Conservation (phyloP, 257 asterid species). For the Solanum sitiens region DNA sequence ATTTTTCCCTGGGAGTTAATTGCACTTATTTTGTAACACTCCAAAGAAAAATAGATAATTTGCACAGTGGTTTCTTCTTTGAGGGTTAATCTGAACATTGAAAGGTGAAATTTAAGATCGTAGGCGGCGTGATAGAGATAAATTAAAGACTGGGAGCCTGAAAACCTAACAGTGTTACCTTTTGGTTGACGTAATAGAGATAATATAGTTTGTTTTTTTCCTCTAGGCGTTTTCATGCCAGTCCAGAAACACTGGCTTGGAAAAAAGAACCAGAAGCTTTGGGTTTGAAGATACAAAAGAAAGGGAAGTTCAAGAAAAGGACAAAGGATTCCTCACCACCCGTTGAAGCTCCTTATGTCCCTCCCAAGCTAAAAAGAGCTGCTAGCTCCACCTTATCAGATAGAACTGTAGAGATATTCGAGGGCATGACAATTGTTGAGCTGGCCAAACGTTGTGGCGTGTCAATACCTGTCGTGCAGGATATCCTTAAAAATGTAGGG, state of each 20-base stretch:
- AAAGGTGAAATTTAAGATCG: background rate
- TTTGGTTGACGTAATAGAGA: background rate
- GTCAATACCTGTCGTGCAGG: constrained; percentile 46
- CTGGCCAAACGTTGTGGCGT: constrained; percentile 86
- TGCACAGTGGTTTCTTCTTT: background rate
- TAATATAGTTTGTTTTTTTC: background rate
- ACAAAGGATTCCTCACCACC: constrained; percentile 39
- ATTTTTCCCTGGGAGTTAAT: background rate
- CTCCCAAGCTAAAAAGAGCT: constrained; percentile 49
- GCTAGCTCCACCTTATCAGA: constrained; percentile 44
- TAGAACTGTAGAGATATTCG: constrained; percentile 79
- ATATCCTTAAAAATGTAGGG: constrained; percentile 69
- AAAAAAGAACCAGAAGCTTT: constrained; percentile 29
- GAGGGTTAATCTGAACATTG: background rate
- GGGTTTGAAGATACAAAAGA: constrained; percentile 32
- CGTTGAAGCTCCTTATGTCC: constrained; percentile 67
- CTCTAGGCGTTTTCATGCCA: constrained; percentile 64
- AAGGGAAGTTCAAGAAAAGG: constrained; percentile 80
- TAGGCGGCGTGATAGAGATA: background rate
- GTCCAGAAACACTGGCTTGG: constrained; percentile 40
- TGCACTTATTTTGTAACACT: background rate
- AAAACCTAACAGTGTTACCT: background rate
- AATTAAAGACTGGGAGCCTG: background rate
- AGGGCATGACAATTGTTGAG: constrained; percentile 76
- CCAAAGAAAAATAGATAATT: background rate